These are phyloP conservation scores for Withania somnifera DNA, from an alignment of 305 asterid genomes.

Conservation along the genomic window DNA sequence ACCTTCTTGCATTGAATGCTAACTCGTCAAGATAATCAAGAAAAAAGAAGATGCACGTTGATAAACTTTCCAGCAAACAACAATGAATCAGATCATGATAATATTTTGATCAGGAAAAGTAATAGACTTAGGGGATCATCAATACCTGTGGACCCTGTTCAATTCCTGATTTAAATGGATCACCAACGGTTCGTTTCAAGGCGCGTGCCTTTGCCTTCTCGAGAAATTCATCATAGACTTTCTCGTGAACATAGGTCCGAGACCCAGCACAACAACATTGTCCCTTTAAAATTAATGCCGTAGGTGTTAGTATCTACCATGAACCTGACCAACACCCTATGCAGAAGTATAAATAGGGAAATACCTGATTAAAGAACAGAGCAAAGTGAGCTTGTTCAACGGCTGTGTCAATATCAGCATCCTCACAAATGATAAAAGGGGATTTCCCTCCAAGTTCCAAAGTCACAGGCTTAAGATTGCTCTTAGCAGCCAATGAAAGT, in stretches of 20 bases:
- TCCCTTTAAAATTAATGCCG: slow-evolving; percentile 40
- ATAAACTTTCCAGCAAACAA: too few relatives aligned
- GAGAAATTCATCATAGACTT: slow-evolving; percentile 72
- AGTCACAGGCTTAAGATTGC: slow-evolving; percentile 92
- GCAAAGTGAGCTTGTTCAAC: slow-evolving; percentile 88
- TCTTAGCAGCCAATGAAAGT: slow-evolving; percentile 66
- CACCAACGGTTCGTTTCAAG: slow-evolving; percentile 69
- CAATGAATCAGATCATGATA: too few relatives aligned
- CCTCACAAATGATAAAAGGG: slow-evolving; percentile 91
- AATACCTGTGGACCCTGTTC: slow-evolving; percentile 98
- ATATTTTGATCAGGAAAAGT: too few relatives aligned
- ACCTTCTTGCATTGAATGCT: too few relatives aligned
- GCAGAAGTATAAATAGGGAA: not conserved
- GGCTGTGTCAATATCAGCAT: slow-evolving; percentile 81
- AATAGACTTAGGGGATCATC: too few relatives aligned
- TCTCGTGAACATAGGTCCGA: slow-evolving; percentile 82
- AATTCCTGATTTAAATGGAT: slow-evolving; percentile 76
- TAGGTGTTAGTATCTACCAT: not conserved
- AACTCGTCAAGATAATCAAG: too few relatives aligned
- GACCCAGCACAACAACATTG: slow-evolving; percentile 99
- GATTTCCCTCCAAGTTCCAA: slow-evolving; percentile 97
- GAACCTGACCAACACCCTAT: not conserved
- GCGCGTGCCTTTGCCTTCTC: slow-evolving; percentile 85
- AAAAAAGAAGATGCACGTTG: too few relatives aligned
- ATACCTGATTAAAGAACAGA: slow-evolving; percentile 88